Base-by-base conservation (phyloP, 2,329 filamentous ascomycete genomes). In the Alternaria incomplexa region DNA sequence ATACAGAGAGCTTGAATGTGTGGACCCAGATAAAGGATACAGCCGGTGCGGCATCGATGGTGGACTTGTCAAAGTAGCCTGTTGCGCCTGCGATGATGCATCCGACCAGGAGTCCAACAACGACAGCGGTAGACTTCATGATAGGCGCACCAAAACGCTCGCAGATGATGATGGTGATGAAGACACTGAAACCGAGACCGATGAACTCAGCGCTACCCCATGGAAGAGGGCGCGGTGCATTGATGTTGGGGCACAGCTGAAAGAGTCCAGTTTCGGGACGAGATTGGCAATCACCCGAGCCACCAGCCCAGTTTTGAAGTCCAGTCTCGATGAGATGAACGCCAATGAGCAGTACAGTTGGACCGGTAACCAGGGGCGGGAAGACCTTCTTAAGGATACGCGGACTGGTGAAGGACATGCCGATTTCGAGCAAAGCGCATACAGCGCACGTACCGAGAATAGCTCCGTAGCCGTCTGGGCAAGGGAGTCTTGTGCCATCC, bases 201-300 rank as follows among this genome's bases (percentile, higher is more conserved):
- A 96, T 87, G 69, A 91, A 93, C 78, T 96, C 90, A 1, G 92
- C 87, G 40, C 89, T 89, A 4, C 91, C 93, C 93, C 93, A 96
- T 0, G 83, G 89, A 1, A 95, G 83, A 13, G 91, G 85, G 61
- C 90, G 89, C 1, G 92, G 91, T 1, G 91, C 91, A 23, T 82
- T 81, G 65, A 90, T 88, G n/a, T 64, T 77, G 6, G 77, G 77
- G 72, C 92, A 96, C 6, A 87, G 79, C 6, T 84, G 84, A 77
- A 87, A 93, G 68, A 88, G 85, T 13, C 85, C 86, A 6, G 80
- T 77, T 25, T 73, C 71, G 2, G 81, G 81, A 20, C 77, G 71
- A 3, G 83, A 83, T 73, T 63, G 83, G 77, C 73, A 89, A 52
- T 84, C 81, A 65, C 91, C 91, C 44, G 85, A 87, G 30, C 92